Conservation (phyloP, 305 asterid genomes). For the Fraxinus platypoda region DNA sequence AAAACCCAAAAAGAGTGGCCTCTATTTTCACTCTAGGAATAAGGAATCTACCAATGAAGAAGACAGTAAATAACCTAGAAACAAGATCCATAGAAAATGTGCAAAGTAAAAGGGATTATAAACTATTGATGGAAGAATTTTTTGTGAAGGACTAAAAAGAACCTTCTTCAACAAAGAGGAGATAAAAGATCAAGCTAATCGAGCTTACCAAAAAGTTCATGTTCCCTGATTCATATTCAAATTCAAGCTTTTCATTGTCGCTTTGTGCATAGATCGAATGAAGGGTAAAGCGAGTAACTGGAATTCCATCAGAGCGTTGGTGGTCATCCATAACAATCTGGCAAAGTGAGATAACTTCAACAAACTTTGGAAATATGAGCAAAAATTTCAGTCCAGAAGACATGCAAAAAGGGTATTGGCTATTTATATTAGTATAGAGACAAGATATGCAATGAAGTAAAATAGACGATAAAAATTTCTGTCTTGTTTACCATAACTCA, state of each 20-base stretch:
- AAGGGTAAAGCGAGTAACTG: slow-evolving; percentile 82
- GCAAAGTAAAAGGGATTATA: background rate
- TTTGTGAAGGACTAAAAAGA: background rate
- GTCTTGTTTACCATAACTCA: background rate
- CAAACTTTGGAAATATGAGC: background rate
- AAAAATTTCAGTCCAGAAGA: slow-evolving; percentile 10
- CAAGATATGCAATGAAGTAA: background rate
- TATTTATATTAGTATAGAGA: background rate
- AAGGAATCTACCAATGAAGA: background rate
- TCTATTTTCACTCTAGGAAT: background rate
- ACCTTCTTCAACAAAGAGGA: slow-evolving; percentile 14
- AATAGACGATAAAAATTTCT: background rate
- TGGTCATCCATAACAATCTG: slow-evolving; percentile 99
- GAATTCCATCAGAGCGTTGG: slow-evolving; percentile 95
- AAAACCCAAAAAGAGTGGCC: background rate
- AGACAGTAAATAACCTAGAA: background rate
- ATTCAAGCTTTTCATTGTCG: slow-evolving; percentile 92
- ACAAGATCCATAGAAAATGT: background rate
- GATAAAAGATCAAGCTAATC: background rate
- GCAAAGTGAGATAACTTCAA: slow-evolving; percentile 9
- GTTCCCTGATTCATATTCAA: slow-evolving; percentile 97
- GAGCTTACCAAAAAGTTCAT: slow-evolving; percentile 73
- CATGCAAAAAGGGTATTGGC: background rate
- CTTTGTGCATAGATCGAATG: slow-evolving; percentile 77
- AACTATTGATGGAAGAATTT: background rate